phyloP scores from a whole-genome alignment of 106 monocot species.

The Dendrobium huoshanense region DNA sequence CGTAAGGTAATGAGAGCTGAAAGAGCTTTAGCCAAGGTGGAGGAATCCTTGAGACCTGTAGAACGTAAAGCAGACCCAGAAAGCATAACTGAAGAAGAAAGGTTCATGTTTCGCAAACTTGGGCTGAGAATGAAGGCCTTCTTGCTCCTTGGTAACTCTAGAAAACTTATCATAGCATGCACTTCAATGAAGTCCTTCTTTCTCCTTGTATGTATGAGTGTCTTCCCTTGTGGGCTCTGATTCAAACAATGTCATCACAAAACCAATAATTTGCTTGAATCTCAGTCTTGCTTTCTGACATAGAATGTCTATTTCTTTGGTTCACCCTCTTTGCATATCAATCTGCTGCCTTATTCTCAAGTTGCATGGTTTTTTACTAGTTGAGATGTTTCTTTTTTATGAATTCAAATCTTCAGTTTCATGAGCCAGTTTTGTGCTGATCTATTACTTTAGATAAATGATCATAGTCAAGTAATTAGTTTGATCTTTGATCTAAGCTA shows the following conservation, averaged over 20 bases:
- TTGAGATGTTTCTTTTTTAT: neutral
- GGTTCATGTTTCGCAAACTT: slow-evolving; percentile 98
- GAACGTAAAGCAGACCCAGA: slow-evolving; percentile 42
- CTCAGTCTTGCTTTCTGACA: neutral
- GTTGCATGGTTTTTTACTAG: neutral
- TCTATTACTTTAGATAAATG: slow-evolving; percentile 1
- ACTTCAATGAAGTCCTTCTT: neutral
- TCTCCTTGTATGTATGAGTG: no score
- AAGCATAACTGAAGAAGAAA: slow-evolving; percentile 89
- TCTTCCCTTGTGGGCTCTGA: neutral
- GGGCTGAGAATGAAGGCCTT: slow-evolving; percentile 98
- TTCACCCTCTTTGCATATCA: neutral
- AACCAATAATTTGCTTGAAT: slow-evolving; percentile 1
- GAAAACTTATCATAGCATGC: neutral
- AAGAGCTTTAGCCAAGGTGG: slow-evolving; percentile 78
- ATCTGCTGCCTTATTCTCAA: neutral
- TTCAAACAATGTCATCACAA: neutral
- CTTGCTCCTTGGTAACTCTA: slow-evolving; percentile 79
- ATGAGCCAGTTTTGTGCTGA: neutral
- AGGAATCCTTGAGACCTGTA: slow-evolving; percentile 73
- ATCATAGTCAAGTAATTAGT: neutral
- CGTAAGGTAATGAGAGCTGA: slow-evolving; percentile 65
- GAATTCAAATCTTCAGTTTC: neutral
- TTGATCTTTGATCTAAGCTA: neutral
- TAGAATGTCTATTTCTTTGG: neutral